Evolutionary conservation across 2,329 filamentous ascomycete genomes (phyloP).

Genomic region (Chalara sp.): DNA sequence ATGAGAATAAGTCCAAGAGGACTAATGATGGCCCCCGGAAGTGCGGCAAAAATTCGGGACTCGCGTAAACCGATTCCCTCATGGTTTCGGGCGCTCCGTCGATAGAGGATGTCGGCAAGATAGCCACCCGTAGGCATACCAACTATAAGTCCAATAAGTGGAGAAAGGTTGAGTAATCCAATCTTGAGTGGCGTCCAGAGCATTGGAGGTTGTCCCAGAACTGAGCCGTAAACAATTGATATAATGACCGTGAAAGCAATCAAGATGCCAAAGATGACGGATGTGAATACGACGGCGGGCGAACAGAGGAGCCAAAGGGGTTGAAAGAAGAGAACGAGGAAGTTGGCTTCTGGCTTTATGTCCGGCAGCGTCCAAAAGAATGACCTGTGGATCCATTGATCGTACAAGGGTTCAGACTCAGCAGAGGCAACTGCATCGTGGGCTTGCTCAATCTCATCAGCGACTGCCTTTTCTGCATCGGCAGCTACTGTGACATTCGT

Average conservation of each 20-base stretch:
- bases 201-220: slow-evolving; percentile 2
- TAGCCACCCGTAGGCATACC: slow-evolving; percentile 18
- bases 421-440: too few species aligned
- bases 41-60: slow-evolving; percentile 18
- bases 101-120: slow-evolving; percentile 23
- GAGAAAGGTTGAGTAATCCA: slow-evolving; percentile 4
- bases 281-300: not conserved
- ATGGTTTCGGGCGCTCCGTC: slow-evolving; percentile 8
- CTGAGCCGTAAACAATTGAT: not conserved
- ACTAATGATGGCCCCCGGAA: slow-evolving; percentile 20
- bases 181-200: not conserved
- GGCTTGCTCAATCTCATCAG: too few species aligned
- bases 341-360: not conserved
- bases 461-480: too few species aligned
- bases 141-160: slow-evolving; percentile 7
- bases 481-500: too few species aligned
- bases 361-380: too few species aligned
- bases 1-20: slow-evolving; percentile 24
- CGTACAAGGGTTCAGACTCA: too few species aligned
- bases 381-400: too few species aligned
- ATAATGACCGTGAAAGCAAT: not conserved
- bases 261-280: not conserved
- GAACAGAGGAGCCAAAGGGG: not conserved
- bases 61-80: slow-evolving; percentile 16
- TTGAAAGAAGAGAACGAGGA: not conserved